Conservation (phyloP, 208 protist genomes). For the Leishmania guyanensis region DNA sequence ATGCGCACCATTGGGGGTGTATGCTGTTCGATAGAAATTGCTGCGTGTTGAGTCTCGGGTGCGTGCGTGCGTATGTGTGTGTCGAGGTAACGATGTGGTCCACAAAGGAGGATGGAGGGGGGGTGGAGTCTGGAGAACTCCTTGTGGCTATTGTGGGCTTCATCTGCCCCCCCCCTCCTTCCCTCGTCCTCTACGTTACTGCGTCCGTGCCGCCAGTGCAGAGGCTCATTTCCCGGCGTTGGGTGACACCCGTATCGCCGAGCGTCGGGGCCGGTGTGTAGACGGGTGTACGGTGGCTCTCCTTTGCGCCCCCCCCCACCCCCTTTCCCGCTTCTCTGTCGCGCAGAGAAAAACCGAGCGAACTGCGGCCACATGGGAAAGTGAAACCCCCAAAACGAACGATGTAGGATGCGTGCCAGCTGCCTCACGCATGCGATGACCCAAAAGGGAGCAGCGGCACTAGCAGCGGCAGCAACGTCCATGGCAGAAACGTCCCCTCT, state of each 20-base stretch:
- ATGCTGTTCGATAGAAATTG: too few relatives aligned
- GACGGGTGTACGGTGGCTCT: background rate
- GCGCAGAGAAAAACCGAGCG: background rate
- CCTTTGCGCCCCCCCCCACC: background rate
- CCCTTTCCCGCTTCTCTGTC: background rate
- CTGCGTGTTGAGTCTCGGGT: background rate
- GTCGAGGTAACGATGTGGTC: too few relatives aligned
- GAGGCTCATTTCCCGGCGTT: too few relatives aligned
- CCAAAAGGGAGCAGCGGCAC: background rate
- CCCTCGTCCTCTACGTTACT: background rate
- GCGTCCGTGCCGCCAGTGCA: background rate
- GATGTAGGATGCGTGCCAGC: background rate
- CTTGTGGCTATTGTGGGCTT: background rate
- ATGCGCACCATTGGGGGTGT: too few relatives aligned
- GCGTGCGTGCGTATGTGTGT: background rate
- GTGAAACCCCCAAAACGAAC: background rate
- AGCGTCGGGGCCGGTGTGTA: background rate
- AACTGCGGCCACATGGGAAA: background rate
- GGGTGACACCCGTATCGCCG: too few relatives aligned
- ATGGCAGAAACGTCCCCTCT: background rate
- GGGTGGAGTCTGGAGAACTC: too few relatives aligned
- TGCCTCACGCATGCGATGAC: background rate
- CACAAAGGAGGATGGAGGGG: too few relatives aligned
- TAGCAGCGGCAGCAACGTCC: background rate
- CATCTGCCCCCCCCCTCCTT: background rate